Evolutionary conservation across 1,284 basidiomycete genomes (phyloP).

Genomic region (Sporisorium graminicola): DNA sequence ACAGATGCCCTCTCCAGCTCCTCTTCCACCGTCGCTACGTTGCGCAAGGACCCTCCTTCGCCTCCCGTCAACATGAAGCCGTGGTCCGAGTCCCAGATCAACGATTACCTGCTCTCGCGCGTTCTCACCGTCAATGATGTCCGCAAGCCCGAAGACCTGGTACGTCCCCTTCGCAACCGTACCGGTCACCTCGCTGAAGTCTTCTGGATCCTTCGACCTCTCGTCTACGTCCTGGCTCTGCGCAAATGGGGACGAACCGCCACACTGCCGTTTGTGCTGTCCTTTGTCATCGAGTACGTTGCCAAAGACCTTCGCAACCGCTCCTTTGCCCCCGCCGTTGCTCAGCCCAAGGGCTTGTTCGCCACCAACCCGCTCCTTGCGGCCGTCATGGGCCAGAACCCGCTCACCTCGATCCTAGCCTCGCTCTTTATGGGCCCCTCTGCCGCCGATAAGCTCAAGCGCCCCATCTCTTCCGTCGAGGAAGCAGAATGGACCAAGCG

Average conservation of each 20-base stretch:
- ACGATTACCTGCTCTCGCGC: slow-evolving; percentile 65
- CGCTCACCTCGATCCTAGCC: slow-evolving; percentile 56
- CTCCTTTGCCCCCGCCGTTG: slow-evolving; percentile 29
- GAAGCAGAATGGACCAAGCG: slow-evolving; percentile 80
- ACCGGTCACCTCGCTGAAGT: slow-evolving; percentile 50
- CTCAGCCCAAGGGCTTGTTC: slow-evolving; percentile 17
- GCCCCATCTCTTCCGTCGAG: slow-evolving; percentile 69
- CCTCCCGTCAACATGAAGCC: slow-evolving; percentile 35
- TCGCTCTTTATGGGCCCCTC: slow-evolving; percentile 47
- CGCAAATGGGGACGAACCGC: slow-evolving; percentile 57
- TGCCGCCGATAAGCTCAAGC: slow-evolving; percentile 37
- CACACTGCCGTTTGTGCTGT: slow-evolving; percentile 55
- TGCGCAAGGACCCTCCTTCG: slow-evolving; percentile 27
- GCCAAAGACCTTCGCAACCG: slow-evolving; percentile 55
- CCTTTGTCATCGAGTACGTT: slow-evolving; percentile 57
- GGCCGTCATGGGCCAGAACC: slow-evolving; percentile 60
- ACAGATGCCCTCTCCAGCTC: neutral
- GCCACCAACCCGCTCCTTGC: slow-evolving; percentile 56
- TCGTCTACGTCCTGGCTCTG: slow-evolving; percentile 63
- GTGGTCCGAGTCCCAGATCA: slow-evolving; percentile 61
- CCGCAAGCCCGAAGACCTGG: slow-evolving; percentile 59
- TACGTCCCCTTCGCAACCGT: slow-evolving; percentile 46
- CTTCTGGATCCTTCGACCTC: slow-evolving; percentile 61
- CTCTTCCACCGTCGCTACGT: neutral
- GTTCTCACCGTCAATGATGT: slow-evolving; percentile 65